Percentiles rank a stretch among this genome's conserved stretches.
These are phyloP conservation scores for Vitis riparia DNA, from an alignment of 164 flowering plant species.

Conservation along the genomic window DNA sequence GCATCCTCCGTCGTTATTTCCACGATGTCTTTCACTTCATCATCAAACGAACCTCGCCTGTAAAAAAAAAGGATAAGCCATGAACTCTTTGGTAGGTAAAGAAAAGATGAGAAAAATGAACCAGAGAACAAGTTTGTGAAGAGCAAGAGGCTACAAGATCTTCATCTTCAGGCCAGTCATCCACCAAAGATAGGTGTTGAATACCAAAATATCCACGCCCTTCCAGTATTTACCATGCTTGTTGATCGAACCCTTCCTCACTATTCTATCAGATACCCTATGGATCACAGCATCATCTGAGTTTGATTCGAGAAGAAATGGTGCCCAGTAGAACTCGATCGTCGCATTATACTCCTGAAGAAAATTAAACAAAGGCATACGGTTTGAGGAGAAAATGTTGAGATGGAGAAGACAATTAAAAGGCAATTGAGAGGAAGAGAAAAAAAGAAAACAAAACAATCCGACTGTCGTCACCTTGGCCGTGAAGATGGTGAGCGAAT, in stretches of 20 bases:
- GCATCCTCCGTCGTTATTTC: conserved; percentile 58
- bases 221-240: conserved; percentile 69
- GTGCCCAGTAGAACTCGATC: conserved; percentile 97
- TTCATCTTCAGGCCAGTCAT: conserved; percentile 65
- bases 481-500: conserved; percentile 72
- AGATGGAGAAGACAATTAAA: not conserved
- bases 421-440: not conserved
- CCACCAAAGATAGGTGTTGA: conserved; percentile 84
- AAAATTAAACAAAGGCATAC: not conserved
- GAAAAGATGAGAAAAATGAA: not conserved
- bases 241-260: conserved; percentile 60
- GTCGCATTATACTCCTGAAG: conserved; percentile 84
- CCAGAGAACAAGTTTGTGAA: not conserved
- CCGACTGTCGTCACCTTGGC: conserved; percentile 46
- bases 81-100: not conserved
- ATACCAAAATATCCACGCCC: conserved; percentile 62
- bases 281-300: conserved; percentile 66
- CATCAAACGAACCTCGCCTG: conserved; percentile 65
- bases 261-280: conserved; percentile 54
- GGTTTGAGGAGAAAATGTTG: not conserved
- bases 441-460: not conserved
- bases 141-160: conserved; percentile 37
- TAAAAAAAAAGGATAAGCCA: not conserved
- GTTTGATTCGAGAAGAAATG: conserved; percentile 88
- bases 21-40: conserved; percentile 46